Evolutionary conservation across 2,329 filamentous ascomycete genomes (phyloP).

Genomic region (Bipolaris victoriae): DNA sequence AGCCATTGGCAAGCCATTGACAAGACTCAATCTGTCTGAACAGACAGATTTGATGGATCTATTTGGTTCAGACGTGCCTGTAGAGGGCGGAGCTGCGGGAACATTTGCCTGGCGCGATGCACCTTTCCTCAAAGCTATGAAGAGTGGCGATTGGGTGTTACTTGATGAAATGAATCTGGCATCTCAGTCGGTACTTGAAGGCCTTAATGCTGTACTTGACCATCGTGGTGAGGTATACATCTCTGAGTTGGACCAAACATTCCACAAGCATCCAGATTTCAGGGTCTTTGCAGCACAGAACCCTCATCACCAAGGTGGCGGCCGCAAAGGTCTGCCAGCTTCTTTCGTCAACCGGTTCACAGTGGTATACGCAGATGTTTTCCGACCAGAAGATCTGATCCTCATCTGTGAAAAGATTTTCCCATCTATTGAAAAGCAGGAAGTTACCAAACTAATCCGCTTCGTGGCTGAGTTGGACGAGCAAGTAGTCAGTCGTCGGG

Average conservation of each 20-base stretch:
- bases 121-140: slow-evolving; percentile 95
- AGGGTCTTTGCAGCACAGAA: slow-evolving; percentile 97
- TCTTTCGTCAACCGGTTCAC: slow-evolving; percentile 99
- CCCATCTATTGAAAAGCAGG: slow-evolving; percentile 63
- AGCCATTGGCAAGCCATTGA: slow-evolving; percentile 80
- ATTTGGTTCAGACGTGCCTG: slow-evolving; percentile 94
- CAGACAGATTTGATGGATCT: slow-evolving; percentile 98
- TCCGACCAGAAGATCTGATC: slow-evolving; percentile 79
- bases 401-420: slow-evolving; percentile 82
- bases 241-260: slow-evolving; percentile 92
- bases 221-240: slow-evolving; percentile 96
- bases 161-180: slow-evolving; percentile 99
- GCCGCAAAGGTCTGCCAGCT: slow-evolving; percentile 88
- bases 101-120: slow-evolving; percentile 96
- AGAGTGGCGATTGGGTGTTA: slow-evolving; percentile 93
- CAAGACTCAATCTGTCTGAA: slow-evolving; percentile 94
- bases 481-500: slow-evolving; percentile 65
- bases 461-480: slow-evolving; percentile 84
- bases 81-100: slow-evolving; percentile 89
- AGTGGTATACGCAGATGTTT: slow-evolving; percentile 94
- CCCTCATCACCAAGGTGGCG: slow-evolving; percentile 94
- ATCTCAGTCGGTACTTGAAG: slow-evolving; percentile 94
- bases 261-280: slow-evolving; percentile 86
- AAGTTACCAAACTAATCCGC: slow-evolving; percentile 71
- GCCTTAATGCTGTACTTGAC: slow-evolving; percentile 93